Conservation (phyloP, 345 rosid species). For the Linum usitatissimum region DNA sequence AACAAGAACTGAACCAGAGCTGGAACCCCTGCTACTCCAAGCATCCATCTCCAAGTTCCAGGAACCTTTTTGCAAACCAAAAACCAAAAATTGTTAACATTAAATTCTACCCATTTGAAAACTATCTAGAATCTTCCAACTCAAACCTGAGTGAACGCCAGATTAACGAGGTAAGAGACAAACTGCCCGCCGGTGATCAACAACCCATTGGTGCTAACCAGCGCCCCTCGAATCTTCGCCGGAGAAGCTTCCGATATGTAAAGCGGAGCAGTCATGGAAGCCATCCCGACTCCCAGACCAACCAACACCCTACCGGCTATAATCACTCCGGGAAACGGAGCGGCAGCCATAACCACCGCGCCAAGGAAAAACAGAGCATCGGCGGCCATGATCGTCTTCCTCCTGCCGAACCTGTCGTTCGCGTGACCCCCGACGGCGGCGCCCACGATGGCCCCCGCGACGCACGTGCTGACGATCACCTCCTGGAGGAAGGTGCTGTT, state of each 20-base stretch:
- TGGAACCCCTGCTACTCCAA: constrained; percentile 51
- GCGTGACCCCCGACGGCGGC: constrained; percentile 74
- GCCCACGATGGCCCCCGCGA: constrained; percentile 81
- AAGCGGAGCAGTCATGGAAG: constrained; percentile 90
- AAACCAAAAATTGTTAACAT: neutral
- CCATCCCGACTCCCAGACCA: constrained; percentile 93
- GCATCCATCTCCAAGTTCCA: too few species aligned
- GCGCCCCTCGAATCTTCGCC: constrained; percentile 79
- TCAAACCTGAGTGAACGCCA: constrained; percentile 57
- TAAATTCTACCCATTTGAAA: too few species aligned
- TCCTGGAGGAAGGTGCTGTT: constrained; percentile 65
- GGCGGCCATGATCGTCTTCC: constrained; percentile 41
- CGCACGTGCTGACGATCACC: constrained; percentile 76
- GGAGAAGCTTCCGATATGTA: constrained; percentile 92
- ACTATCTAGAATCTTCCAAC: too few species aligned
- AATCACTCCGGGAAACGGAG: constrained; percentile 66
- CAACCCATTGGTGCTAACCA: constrained; percentile 71
- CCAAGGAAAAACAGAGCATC: constrained; percentile 62
- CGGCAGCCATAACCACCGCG: constrained; percentile 54
- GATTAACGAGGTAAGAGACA: constrained; percentile 68
- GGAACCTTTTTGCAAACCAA: constrained; percentile 30
- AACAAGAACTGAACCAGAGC: constrained; percentile 51
- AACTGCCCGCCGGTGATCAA: constrained; percentile 83
- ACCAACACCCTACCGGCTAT: constrained; percentile 63
- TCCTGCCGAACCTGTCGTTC: constrained; percentile 68